Base-by-base conservation (phyloP, 2,329 filamentous ascomycete genomes). In the Ilyonectria sp. region DNA sequence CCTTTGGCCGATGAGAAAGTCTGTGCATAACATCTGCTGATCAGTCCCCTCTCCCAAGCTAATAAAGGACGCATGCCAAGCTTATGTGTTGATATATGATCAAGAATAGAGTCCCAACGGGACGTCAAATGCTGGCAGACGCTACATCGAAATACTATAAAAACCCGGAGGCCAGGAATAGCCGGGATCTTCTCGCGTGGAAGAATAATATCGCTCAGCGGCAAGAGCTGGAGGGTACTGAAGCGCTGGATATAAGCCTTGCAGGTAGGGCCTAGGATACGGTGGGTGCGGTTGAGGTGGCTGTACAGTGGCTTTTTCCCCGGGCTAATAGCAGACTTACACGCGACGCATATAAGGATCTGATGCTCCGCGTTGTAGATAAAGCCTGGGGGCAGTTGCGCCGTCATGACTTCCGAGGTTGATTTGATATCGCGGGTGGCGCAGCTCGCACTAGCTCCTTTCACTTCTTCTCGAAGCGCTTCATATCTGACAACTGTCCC, bases 341-440 rank as follows among this genome's bases (percentile, higher is more conserved):
- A 23, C 23, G 23, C 23, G 23, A 23, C 23, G 56, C 56, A 59
- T 47, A 49, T 59, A 11, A 54, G 50, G 31, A 54, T 54, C n/a
- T 33, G 21, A 54, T 54, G 33, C 17, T 54, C 21, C 17, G 26
- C n/a, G 26, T 54, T 54, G 50, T 54, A 54, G 17, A 35, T 54
- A 37, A 54, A 54, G 31, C 50, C 50, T 13, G 31, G 15, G 21
- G 50, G 29, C 15, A 33, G 50, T 19, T 23, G 13, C 21, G 29
- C 21, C 47, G 21, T 21, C 17, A 19, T 19, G 21, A 15, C 29
- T 13, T 37, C 29, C 6, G 31, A 19, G 50, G 15, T 37, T 37
- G 17, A 40, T 11, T 40, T 4, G 35, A 11, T 15, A 40, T 15
- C 17, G 35, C 35, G 3, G 23, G 23, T 40, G 35, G 3, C 17